Evolutionary conservation across 2,329 filamentous ascomycete species (phyloP).

Genomic region (Bipolaris zeicola): DNA sequence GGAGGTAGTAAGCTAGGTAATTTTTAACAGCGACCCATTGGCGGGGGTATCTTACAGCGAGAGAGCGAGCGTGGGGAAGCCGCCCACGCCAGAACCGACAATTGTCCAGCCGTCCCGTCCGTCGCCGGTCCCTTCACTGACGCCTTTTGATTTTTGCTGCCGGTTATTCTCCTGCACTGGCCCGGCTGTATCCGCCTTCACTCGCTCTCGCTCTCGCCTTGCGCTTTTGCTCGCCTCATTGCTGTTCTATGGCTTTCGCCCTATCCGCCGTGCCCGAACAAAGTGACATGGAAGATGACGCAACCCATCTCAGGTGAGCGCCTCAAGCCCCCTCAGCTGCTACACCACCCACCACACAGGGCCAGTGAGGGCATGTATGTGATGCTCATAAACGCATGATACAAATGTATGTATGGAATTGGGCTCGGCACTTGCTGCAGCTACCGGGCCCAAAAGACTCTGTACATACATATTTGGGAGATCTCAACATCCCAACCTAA

Average conservation of each 20-base stretch:
- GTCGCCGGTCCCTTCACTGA: not conserved
- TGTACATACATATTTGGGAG: not conserved
- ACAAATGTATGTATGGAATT: not conserved
- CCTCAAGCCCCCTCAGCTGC: constrained; percentile 7
- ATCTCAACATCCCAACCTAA: not conserved
- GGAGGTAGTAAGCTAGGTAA: constrained; percentile 26
- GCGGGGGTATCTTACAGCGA: constrained; percentile 18
- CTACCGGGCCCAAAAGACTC: constrained; percentile 27
- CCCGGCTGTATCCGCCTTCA: not conserved
- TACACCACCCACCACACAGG: constrained; percentile 10
- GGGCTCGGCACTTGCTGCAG: constrained; percentile 8
- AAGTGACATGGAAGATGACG: not conserved
- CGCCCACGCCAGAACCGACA: constrained; percentile 15
- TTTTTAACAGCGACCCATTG: constrained; percentile 30
- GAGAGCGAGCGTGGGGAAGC: constrained; percentile 41
- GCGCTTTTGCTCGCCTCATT: constrained; percentile 19
- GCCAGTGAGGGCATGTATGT: too few species aligned
- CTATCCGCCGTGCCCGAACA: too few species aligned
- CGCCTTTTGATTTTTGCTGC: not conserved
- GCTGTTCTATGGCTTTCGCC: not conserved
- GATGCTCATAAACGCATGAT: too few species aligned
- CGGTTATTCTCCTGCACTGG: not conserved
- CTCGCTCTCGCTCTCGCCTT: not conserved
- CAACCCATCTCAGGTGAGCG: constrained; percentile 16
- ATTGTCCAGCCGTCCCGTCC: not conserved